phyloP scores from a whole-genome alignment of 2,329 filamentous ascomycete genomes.

The Pestalotiopsis sp. region DNA sequence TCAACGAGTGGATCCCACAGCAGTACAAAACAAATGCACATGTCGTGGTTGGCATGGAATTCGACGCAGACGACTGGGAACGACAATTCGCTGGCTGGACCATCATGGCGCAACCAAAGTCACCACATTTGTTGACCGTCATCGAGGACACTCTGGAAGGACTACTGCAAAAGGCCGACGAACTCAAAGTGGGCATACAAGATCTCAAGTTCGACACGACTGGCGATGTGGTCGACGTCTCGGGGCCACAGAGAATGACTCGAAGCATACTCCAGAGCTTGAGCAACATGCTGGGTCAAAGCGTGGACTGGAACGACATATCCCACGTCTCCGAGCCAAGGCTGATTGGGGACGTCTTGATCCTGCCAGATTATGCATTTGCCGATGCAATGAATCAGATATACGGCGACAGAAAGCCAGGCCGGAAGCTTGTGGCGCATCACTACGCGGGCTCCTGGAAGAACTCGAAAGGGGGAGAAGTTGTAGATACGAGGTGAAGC shows the following conservation, averaged over 20 bases:
- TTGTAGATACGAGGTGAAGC: neutral
- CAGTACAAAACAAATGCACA: constrained; percentile 28
- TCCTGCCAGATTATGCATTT: constrained; percentile 13
- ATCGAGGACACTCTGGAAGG: constrained; percentile 27
- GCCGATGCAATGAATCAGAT: constrained; percentile 12
- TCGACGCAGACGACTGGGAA: constrained; percentile 24
- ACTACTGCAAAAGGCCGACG: constrained; percentile 15
- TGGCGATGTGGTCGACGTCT: neutral
- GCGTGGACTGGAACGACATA: constrained; percentile 19
- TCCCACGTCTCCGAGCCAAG: constrained; percentile 24
- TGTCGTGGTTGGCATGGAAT: constrained; percentile 39
- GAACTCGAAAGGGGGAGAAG: neutral
- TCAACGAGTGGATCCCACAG: constrained; percentile 36
- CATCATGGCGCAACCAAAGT: constrained; percentile 27
- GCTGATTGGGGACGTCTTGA: constrained; percentile 27
- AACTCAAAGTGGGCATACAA: neutral
- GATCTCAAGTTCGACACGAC: neutral
- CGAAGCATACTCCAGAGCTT: neutral
- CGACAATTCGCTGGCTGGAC: constrained; percentile 32
- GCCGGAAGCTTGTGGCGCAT: neutral
- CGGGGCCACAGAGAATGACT: neutral
- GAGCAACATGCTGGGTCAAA: constrained; percentile 12
- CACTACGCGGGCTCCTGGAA: neutral
- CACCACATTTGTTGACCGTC: constrained; percentile 25
- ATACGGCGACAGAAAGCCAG: constrained; percentile 11